Base-by-base conservation (phyloP, 2,329 filamentous ascomycete species). In the Colletotrichum lini region DNA sequence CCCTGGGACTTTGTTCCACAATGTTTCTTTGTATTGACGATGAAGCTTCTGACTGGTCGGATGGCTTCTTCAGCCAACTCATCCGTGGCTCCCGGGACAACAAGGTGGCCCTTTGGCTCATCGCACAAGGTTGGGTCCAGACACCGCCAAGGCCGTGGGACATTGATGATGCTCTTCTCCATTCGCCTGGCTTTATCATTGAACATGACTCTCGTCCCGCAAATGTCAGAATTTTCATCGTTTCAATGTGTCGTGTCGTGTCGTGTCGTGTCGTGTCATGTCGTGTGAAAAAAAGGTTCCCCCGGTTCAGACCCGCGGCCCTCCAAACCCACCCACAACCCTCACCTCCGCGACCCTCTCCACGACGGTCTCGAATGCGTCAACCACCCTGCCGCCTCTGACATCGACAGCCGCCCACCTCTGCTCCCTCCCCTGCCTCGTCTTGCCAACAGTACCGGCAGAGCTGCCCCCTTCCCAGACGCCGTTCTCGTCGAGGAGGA, bases 391-490 rank as follows among this genome's bases (percentile, higher is more conserved):
- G 8, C 81, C 80, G 3, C 77, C 77, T 12, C 76, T 77, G 2
- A 88, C 76, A 38, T 84, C 83, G 9, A 90, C 82, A 3, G 83
- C 82, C 0, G 80, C 83, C 88, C 88, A 91, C 52, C 84, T 81
- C 81, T 88, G 85, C 78, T 90, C 89, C 62, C 88, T 80, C 35
- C 72, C 75, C 3, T 78, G 80, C 69, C 79, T 81, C 23, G 53
- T 9, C 13, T 52, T 26, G 30, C 7, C 21, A 23, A 9, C 45
- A 35, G 16, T 5, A 15, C 47, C n/a, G 12, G 5, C 8, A 23
- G 44, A 66, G 35, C 70, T 44, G 42, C 54, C 23, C 40, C 72
- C 75, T 74, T 80, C 78, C 85, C 84, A 87, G 38, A 84, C 75
- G 2, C 86, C 86, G 38, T 83, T 67, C 73, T 87, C 85, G 72